Conservation (phyloP, 305 asterid species). For the Striga hermonthica region DNA sequence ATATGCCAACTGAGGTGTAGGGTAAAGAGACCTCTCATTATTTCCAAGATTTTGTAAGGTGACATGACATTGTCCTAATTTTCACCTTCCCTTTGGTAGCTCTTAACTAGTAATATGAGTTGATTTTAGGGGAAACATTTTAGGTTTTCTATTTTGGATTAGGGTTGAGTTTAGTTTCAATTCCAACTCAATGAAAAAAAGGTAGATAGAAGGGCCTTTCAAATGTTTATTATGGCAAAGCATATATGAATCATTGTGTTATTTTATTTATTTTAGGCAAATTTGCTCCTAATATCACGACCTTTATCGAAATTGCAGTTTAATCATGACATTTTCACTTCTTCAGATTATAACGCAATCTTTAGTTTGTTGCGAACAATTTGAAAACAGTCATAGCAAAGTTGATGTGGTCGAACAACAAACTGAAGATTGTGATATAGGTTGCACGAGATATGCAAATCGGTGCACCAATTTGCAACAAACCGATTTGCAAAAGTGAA, state of each 20-base stretch:
- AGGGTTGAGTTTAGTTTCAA: constrained; percentile 29
- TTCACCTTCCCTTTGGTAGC: constrained; percentile 27
- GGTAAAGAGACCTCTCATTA: constrained; percentile 24
- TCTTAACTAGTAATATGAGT: constrained; percentile 36
- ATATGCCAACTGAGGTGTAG: constrained; percentile 28
- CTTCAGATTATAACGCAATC: too few relatives aligned
- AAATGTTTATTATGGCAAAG: neutral
- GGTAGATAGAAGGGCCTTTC: constrained; percentile 3
- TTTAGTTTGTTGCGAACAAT: too few relatives aligned
- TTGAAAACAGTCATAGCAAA: too few relatives aligned
- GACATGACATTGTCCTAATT: constrained; percentile 58
- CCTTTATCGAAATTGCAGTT: too few relatives aligned
- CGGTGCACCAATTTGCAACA: too few relatives aligned
- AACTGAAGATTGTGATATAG: too few relatives aligned
- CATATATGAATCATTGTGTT: constrained; percentile 20
- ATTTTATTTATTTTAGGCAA: too few relatives aligned
- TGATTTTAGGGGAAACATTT: constrained; percentile 34
- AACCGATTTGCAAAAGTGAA: too few relatives aligned
- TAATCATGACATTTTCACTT: too few relatives aligned
- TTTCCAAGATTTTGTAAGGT: constrained; percentile 30
- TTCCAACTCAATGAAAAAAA: constrained; percentile 27
- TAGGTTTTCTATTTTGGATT: constrained; percentile 39
- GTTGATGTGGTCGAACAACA: too few relatives aligned
- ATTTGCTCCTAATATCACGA: too few relatives aligned
- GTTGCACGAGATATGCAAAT: too few relatives aligned